Evolutionary conservation across 495 filamentous ascomycete genomes (phyloP), one percentile per base, ranked within the genome.

Genomic region (Mytilinidion resinicola): DNA sequence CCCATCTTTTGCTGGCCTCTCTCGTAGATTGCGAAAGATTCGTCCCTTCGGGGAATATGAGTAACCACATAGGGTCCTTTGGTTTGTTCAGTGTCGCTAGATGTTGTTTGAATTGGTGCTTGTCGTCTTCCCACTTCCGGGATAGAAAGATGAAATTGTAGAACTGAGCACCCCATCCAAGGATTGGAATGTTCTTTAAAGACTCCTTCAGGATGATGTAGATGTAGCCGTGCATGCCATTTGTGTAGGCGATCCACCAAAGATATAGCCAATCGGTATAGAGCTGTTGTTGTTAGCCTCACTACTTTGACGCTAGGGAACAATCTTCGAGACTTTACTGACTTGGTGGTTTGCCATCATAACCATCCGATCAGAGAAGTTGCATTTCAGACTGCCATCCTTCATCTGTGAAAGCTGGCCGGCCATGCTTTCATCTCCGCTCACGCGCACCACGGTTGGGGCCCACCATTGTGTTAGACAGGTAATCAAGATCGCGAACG

Each of bases 231-330:
- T 74, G 72, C 72, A 74, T 74, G 57, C 63, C 61, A 61, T 72
- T 72, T 3, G 72, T 74, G 54, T 73, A 74, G 10, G 72, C 72
- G 43, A 73, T 70, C 72, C 72, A 74, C 72, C 72, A 74, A 25
- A 74, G 65, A 49, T 74, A 74, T 43, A 74, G 55, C 72, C 72
- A 74, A 60, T 74, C 72, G 5, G 71, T 73, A 56, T 74, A 74
- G 9, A 74, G 53, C 63, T 62, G 36, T 20, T 9, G 20, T 12
- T 6, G 51, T 62, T 33, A 56, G 46, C 17, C 33, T 50, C 1
- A 30, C 19, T 42, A 49, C 46, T 25, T 25, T 7, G 9, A 14
- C 21, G 12, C 14, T 48, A 21, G n/a, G 1, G 1, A 11, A 51
- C 4, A 10, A 36, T 3, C 41, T 33, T 30, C 17, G 38, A 33